Evolutionary conservation across 805 yeast genomes (phyloP).

Genomic region (Kurtzmaniella fragi): DNA sequence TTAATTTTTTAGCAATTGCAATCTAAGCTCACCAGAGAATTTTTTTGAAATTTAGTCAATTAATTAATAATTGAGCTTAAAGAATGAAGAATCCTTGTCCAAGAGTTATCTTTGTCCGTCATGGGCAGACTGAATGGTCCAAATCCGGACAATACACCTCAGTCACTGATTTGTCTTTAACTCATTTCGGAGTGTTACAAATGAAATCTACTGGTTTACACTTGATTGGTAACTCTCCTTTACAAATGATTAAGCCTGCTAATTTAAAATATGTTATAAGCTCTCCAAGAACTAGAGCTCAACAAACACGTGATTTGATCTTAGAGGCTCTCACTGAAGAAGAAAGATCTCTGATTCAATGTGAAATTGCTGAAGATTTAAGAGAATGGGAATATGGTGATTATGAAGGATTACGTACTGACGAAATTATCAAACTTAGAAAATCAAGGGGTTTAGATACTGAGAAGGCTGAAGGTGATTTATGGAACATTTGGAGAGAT

Average conservation of each 20-base stretch:
- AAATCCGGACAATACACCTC: conserved; percentile 91
- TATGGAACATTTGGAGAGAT: conserved; percentile 84
- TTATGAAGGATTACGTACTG: conserved; percentile 79
- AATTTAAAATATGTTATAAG: conserved; percentile 61
- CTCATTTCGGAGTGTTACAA: conserved; percentile 72
- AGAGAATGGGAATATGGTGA: conserved; percentile 97
- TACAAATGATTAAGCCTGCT: conserved; percentile 56
- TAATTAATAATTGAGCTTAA: background rate
- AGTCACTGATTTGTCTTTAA: conserved; percentile 72
- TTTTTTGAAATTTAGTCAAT: background rate
- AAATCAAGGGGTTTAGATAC: conserved; percentile 48
- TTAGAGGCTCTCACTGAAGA: conserved; percentile 44
- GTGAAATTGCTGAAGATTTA: conserved; percentile 52
- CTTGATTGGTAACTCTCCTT: conserved; percentile 53
- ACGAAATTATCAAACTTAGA: conserved; percentile 61
- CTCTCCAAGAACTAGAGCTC: conserved; percentile 81
- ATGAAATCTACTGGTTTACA: conserved; percentile 69
- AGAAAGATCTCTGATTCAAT: conserved; percentile 36
- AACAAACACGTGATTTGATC: conserved; percentile 64
- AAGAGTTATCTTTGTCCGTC: conserved; percentile 69
- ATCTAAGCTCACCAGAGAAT: too few species aligned
- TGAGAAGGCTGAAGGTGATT: conserved; percentile 20
- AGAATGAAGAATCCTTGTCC: conserved; percentile 43
- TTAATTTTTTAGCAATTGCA: too few species aligned
- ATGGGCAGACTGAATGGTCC: conserved; percentile 96